Conservation (phyloP, 2,329 filamentous ascomycete genomes). For the Talaromyces sp. region DNA sequence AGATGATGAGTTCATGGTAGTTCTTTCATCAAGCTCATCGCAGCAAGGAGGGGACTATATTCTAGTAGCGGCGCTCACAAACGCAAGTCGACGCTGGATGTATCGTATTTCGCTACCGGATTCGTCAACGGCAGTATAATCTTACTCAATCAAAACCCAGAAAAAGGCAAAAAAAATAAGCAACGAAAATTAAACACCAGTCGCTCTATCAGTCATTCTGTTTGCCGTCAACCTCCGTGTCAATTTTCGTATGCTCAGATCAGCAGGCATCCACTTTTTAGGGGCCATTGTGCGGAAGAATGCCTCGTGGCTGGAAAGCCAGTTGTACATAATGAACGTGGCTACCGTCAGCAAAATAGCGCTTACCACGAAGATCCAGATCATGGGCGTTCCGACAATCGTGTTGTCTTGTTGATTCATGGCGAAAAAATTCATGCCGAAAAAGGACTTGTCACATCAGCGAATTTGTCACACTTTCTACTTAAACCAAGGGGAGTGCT, state of each 20-base stretch:
- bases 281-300: conserved; percentile 25
- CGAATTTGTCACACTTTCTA: background rate
- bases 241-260: conserved; percentile 11
- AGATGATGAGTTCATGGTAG: conserved; percentile 13
- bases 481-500: background rate
- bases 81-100: conserved; percentile 23
- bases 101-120: conserved; percentile 23
- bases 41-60: conserved; percentile 18
- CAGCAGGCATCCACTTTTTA: conserved; percentile 6
- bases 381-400: conserved; percentile 33
- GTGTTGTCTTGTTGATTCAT: conserved; percentile 28
- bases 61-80: conserved; percentile 25
- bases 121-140: conserved; percentile 7
- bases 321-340: conserved; percentile 28
- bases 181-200: conserved; percentile 17
- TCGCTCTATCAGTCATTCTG: conserved; percentile 5
- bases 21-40: conserved; percentile 8
- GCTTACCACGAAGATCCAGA: conserved; percentile 40
- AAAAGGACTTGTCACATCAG: conserved; percentile 30
- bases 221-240: conserved; percentile 5
- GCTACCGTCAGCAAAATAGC: conserved; percentile 30
- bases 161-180: background rate
- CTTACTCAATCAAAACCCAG: conserved; percentile 11
- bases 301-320: conserved; percentile 22
- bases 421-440: conserved; percentile 44